Evolutionary conservation across 2,329 filamentous ascomycete species (phyloP), one percentile per base, ranked within the genome.

Genomic region (Domatiomyces catenatus): DNA sequence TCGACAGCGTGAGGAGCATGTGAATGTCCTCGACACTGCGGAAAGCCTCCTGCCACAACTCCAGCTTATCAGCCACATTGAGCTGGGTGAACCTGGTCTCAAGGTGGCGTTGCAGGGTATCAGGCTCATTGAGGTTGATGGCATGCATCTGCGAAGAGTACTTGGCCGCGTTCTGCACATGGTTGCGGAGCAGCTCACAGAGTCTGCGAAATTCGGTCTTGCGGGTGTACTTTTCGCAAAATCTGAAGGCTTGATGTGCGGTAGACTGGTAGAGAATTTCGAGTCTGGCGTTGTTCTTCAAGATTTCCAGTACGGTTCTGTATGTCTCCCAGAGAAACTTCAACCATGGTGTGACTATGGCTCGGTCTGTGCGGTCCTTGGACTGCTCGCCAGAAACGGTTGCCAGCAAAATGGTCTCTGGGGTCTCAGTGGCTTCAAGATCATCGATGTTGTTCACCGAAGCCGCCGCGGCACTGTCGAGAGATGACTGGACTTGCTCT

Each of bases 251-350:
- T 73, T 96, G 92, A 69, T 90, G 87, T 60, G 92, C 92, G 50
- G 92, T 98, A 69, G 84, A 88, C 79, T 98, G 92, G 72, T 98
- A 98, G 74, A 96, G 90, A 52, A 94, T 81, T 74, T 98, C 92
- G 51, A 98, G 80, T 53, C 92, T 84, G 52, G 92, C 90, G 75
- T 98, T 98, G 77, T 98, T 98, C 75, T 94, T 89, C 64, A 98
- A 81, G 63, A 98, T 98, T 64, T 98, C 92, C 63, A 98, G 79
- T 42, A 98, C 92, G 39, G 92, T 98, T 56, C 92, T 85, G 75
- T 98, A 98, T 15, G 92, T 94, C 75, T 98, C 92, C 92, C 92
- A 98, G 56, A 98, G 76, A 67, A 98, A 98, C 75, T 98, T 98
- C 64, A 98, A 80, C 92, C 92, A 98, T 53, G 92, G 92, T 24